Percentiles rank a stretch among this genome's conserved stretches.
Conservation (phyloP, 2,329 filamentous ascomycete species). For the Talaromyces albobiverticillius region DNA sequence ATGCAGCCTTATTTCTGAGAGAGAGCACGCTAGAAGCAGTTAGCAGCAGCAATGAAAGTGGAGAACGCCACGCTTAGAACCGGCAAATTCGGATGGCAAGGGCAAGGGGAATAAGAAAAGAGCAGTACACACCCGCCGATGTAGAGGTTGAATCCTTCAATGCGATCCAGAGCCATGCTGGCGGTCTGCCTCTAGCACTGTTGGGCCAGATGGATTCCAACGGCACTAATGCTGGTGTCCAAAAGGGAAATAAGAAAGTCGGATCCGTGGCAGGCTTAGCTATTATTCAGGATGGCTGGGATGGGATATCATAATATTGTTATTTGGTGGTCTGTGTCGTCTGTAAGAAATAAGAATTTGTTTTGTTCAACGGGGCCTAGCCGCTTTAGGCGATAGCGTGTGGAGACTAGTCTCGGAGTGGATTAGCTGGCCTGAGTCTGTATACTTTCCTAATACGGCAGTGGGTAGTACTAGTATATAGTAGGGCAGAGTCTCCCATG, state of each 20-base stretch:
- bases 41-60: not conserved
- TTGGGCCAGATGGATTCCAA: not conserved
- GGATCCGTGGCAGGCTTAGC: too few relatives aligned
- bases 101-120: not conserved
- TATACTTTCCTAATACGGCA: slow-evolving; percentile 5
- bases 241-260: too few relatives aligned
- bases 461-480: not conserved
- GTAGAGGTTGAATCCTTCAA: slow-evolving; percentile 70
- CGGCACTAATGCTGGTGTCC: not conserved
- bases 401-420: slow-evolving; percentile 19
- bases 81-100: slow-evolving; percentile 1
- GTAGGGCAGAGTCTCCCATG: slow-evolving; percentile 3
- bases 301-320: too few relatives aligned
- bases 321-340: too few relatives aligned
- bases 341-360: too few relatives aligned
- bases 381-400: slow-evolving; percentile 10
- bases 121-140: slow-evolving; percentile 65
- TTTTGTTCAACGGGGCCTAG: slow-evolving; percentile 1
- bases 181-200: not conserved
- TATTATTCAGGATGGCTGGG: too few relatives aligned
- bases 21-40: slow-evolving; percentile 66
- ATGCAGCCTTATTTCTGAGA: slow-evolving; percentile 66
- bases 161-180: slow-evolving; percentile 55
- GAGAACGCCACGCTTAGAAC: not conserved
- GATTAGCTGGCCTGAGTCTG: slow-evolving; percentile 5